Evolutionary conservation across 1,139 yeast species (phyloP).

Genomic region (Yarrowia galli): DNA sequence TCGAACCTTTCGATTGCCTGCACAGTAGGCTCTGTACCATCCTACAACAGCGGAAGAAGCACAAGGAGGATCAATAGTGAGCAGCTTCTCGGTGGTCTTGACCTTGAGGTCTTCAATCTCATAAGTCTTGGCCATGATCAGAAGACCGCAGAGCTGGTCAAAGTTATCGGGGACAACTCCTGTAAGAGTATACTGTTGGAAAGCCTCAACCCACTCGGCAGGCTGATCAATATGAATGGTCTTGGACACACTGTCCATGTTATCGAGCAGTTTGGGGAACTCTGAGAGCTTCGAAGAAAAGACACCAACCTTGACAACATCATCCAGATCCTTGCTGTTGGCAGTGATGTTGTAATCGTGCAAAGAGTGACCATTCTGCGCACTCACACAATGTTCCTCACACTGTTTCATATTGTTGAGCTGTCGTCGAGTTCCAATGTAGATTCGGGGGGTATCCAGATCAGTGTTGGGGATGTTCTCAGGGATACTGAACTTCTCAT

Average conservation of each 20-base stretch:
- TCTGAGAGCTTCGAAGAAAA: conserved; percentile 25
- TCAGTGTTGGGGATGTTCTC: conserved; percentile 18
- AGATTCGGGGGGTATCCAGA: conserved; percentile 35
- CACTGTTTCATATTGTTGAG: conserved; percentile 33
- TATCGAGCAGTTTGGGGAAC: conserved; percentile 19
- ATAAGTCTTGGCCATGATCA: conserved; percentile 33
- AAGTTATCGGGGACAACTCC: conserved; percentile 11
- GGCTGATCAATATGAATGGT: conserved; percentile 37
- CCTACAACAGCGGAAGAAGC: conserved; percentile 22
- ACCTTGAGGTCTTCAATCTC: conserved; percentile 24
- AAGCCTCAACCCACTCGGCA: conserved; percentile 29
- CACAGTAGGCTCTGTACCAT: conserved; percentile 37
- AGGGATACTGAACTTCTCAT: conserved; percentile 31
- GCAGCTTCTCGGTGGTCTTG: conserved; percentile 26
- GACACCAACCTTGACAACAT: conserved; percentile 14
- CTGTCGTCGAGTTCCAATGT: conserved; percentile 35
- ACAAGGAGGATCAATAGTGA: conserved; percentile 10
- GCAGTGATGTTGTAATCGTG: conserved; percentile 28
- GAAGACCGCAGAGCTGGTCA: conserved; percentile 24
- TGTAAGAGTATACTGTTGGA: conserved; percentile 14
- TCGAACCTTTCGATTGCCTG: conserved; percentile 18
- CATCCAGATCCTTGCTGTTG: conserved; percentile 10
- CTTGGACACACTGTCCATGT: conserved; percentile 17
- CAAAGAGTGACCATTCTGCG: conserved; percentile 1
- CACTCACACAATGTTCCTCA: conserved; percentile 17